Evolutionary conservation across 2,329 filamentous ascomycete species (phyloP), one percentile per base, ranked within the genome.

Genomic region (Pezizomycotina sp.): DNA sequence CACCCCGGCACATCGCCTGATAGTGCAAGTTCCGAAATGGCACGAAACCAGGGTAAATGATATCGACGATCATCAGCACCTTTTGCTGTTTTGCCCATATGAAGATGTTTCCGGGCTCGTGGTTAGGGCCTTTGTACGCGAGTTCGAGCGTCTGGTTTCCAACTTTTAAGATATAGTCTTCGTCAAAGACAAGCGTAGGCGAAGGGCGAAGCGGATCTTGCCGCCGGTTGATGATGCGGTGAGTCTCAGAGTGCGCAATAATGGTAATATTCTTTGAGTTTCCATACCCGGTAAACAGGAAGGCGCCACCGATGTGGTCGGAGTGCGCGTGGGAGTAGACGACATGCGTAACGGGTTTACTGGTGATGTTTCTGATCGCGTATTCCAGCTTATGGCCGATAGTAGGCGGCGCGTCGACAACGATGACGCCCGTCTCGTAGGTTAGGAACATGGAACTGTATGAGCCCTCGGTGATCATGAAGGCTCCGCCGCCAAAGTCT

Each of bases 91-190:
- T 42, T 9, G 48, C 45, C 25, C 49, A 52, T 29, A 53, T 50
- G 43, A 52, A 52, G 23, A 52, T 52, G 34, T 53, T 53, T 3
- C 52, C 52, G 3, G 37, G 43, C 6, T 47, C 23, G 36, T 53
- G 52, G 36, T 51, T 52, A 9, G 38, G 36, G 6, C 51, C 51
- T 27, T 47, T 40, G 41, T 53, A 53, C 10, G 23, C 23, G 2
- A 53, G 45, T 13, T 53, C 42, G 2, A 53, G 41, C 6, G 50
- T 52, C 33, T 53, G 52, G 31, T 52, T 53, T 2, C 49, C 48
- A 14, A 51, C 43, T 6, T 21, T 7, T 3, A 53, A 31, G 1
- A 14, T 48, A 27, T 46, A 40, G 0, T 27, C 26, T 2, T 47
- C 16, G 19, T 40, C 20, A 27, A 54, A 53, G 10, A 38, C 48